A percentile compares a stretch with the other conserved stretches of the same genome.
phyloP scores from a whole-genome alignment of 495 filamentous ascomycete species.

The Talaromyces adpressus region DNA sequence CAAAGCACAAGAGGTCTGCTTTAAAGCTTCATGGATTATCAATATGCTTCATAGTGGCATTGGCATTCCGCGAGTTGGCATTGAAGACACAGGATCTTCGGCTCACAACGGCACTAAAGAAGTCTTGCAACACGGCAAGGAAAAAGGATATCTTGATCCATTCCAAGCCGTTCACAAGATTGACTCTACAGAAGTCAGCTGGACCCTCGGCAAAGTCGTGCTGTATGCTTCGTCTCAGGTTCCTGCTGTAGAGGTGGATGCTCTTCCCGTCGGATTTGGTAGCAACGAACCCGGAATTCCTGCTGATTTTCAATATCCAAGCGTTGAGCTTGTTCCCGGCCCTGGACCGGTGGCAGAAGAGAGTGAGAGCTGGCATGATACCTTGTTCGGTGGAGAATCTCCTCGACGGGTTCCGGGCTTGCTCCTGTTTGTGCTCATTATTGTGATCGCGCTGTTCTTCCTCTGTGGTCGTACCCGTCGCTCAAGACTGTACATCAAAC shows the following conservation, averaged over 20 bases:
- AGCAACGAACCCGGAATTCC: slow-evolving; percentile 66
- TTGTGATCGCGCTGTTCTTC: slow-evolving; percentile 59
- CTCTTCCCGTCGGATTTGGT: slow-evolving; percentile 83
- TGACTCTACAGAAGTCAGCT: slow-evolving; percentile 87
- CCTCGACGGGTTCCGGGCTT: slow-evolving; percentile 66
- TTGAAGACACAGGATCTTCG: slow-evolving; percentile 52
- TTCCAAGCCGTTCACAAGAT: slow-evolving; percentile 96
- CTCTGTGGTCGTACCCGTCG: slow-evolving; percentile 67
- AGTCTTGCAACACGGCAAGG: slow-evolving; percentile 58
- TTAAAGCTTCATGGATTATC: slow-evolving; percentile 97
- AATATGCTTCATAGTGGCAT: slow-evolving; percentile 95
- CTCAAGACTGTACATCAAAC: slow-evolving; percentile 51
- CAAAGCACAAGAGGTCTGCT: slow-evolving; percentile 80
- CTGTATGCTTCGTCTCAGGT: slow-evolving; percentile 90
- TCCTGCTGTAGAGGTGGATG: slow-evolving; percentile 49
- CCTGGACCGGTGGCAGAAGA: slow-evolving; percentile 25
- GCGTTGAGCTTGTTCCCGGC: slow-evolving; percentile 41
- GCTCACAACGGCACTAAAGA: slow-evolving; percentile 69
- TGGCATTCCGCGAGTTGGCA: slow-evolving; percentile 80
- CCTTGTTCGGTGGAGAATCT: slow-evolving; percentile 52
- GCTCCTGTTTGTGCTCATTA: slow-evolving; percentile 64
- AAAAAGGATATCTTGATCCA: slow-evolving; percentile 76
- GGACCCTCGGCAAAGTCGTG: slow-evolving; percentile 97
- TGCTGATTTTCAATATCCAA: slow-evolving; percentile 77
- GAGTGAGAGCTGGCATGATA: slow-evolving; percentile 67